phyloP scores from a whole-genome alignment of 805 yeast genomes.

The Sugiyamaella chiloensis region DNA sequence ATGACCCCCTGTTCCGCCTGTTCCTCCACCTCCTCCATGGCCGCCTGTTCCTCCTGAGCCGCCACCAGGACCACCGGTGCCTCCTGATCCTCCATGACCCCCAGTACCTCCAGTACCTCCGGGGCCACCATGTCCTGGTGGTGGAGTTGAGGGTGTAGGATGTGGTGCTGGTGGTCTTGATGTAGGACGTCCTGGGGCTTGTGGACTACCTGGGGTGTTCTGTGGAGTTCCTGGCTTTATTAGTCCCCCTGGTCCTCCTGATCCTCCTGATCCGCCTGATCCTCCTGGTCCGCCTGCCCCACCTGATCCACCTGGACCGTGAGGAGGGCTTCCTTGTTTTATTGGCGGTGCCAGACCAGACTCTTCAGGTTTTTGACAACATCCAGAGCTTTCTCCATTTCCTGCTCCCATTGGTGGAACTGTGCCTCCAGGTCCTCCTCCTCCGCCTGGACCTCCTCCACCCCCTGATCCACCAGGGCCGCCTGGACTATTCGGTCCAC shows the following conservation, averaged over 20 bases:
- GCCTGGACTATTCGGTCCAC: conserved; percentile 10
- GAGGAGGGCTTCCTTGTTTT: conserved; percentile 1
- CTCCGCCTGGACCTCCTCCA: not conserved
- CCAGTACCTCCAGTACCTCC: too few species aligned
- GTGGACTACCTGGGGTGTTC: not conserved
- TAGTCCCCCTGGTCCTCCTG: conserved; percentile 11
- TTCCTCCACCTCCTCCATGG: too few species aligned
- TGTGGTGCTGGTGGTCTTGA: not conserved
- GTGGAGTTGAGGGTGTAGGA: not conserved
- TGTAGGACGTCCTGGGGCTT: not conserved
- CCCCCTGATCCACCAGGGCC: conserved; percentile 6
- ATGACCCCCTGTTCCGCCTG: conserved; percentile 1
- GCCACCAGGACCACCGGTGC: too few species aligned
- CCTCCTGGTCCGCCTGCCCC: conserved; percentile 1
- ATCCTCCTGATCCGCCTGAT: conserved; percentile 10
- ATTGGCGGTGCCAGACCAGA: conserved; percentile 3
- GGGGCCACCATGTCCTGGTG: not conserved
- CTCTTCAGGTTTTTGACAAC: conserved; percentile 6
- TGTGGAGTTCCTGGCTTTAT: conserved; percentile 1
- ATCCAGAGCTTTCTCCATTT: conserved; percentile 10
- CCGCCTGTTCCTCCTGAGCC: too few species aligned
- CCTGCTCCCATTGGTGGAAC: conserved; percentile 6
- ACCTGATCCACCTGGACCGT: conserved; percentile 12
- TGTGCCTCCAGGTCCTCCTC: conserved; percentile 7
- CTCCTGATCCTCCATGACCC: too few species aligned